These are phyloP conservation scores for Adansonia rubrostipa DNA, from an alignment of 441 rosid genomes.

Conservation along the genomic window DNA sequence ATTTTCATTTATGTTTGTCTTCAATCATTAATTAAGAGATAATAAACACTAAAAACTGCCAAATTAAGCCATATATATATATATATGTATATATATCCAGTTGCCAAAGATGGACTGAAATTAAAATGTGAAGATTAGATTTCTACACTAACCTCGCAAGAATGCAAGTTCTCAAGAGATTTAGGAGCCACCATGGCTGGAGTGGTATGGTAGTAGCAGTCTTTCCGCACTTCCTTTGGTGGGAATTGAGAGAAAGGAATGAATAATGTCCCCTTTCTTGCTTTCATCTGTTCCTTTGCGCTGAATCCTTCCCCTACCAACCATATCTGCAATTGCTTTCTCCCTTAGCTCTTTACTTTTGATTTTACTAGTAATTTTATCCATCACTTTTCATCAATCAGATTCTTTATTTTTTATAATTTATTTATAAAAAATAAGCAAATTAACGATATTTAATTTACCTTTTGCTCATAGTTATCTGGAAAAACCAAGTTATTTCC, in stretches of 20 bases:
- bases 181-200: slow-evolving; percentile 54
- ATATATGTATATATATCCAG: no score
- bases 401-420: no score
- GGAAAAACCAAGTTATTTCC: slow-evolving; percentile 24
- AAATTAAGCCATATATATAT: no score
- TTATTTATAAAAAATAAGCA: no score
- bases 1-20: background rate
- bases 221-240: slow-evolving; percentile 39
- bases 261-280: slow-evolving; percentile 49
- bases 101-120: background rate
- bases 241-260: slow-evolving; percentile 59
- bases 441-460: background rate
- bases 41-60: no score
- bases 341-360: background rate
- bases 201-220: slow-evolving; percentile 52
- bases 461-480: slow-evolving; percentile 15
- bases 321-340: slow-evolving; percentile 46
- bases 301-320: slow-evolving; percentile 57
- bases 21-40: no score
- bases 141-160: slow-evolving; percentile 52
- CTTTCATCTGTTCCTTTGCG: slow-evolving; percentile 48
- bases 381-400: background rate
- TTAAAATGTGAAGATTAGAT: background rate
- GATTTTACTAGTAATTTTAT: no score
- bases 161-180: slow-evolving; percentile 46